Conservation (phyloP, 1,284 basidiomycete species). For the Trametes polyzona region DNA sequence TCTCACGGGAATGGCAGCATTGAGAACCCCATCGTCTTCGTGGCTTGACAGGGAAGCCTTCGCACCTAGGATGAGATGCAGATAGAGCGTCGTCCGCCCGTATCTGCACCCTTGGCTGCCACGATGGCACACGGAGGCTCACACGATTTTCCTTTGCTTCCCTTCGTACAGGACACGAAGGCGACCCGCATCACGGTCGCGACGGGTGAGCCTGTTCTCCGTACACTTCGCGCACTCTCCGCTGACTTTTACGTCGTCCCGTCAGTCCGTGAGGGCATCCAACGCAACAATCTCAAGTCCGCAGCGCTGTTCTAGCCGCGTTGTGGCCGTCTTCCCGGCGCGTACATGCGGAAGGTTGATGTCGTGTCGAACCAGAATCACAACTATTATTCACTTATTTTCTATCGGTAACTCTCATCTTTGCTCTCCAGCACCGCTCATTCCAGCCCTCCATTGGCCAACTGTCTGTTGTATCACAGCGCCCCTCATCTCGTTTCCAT, state of each 20-base stretch:
- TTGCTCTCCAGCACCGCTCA: too few relatives aligned
- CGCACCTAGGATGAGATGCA: not conserved
- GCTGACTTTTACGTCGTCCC: not conserved
- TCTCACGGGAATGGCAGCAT: not conserved
- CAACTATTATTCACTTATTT: too few relatives aligned
- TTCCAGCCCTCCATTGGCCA: too few relatives aligned
- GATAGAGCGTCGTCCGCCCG: not conserved
- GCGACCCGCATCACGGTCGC: conserved; percentile 38
- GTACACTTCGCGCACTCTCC: not conserved
- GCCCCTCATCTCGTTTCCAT: too few relatives aligned
- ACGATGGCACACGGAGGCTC: not conserved
- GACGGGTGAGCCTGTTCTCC: conserved; percentile 22
- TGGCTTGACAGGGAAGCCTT: not conserved
- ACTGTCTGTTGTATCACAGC: too few relatives aligned
- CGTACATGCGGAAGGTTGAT: too few relatives aligned
- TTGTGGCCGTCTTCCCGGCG: not conserved
- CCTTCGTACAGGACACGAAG: conserved; percentile 34
- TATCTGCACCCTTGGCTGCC: not conserved
- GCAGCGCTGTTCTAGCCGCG: conserved; percentile 31
- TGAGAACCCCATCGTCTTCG: not conserved
- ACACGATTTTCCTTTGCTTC: not conserved
- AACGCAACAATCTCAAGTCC: conserved; percentile 36
- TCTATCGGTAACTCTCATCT: too few relatives aligned
- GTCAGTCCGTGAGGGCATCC: conserved; percentile 38
- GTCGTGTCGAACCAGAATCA: too few relatives aligned